Conservation (phyloP, 140 eudicot species). For the Bidens hawaiensis region DNA sequence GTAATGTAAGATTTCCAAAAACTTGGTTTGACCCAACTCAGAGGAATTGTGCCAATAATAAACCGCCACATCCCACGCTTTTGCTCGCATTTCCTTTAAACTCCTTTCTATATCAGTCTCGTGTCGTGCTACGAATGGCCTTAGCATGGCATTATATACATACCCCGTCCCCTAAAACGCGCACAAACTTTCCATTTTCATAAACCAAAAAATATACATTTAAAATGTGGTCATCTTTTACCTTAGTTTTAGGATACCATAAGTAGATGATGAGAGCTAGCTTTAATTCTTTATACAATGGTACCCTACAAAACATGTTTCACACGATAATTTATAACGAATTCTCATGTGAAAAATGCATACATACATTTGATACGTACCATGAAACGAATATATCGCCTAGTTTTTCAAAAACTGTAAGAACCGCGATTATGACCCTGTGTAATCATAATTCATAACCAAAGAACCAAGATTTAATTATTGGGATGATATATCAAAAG, state of each 20-base stretch:
- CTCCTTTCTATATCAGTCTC: slow-evolving; percentile 75
- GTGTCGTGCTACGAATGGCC: slow-evolving; percentile 63
- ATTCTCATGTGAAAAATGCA: slow-evolving; percentile 1
- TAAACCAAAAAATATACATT: neutral
- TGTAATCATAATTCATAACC: slow-evolving; percentile 10
- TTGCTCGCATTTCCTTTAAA: slow-evolving; percentile 53
- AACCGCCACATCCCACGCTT: slow-evolving; percentile 76
- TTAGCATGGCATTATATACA: slow-evolving; percentile 55
- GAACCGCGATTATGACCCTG: slow-evolving; percentile 57
- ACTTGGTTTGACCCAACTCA: slow-evolving; percentile 55
- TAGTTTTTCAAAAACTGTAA: slow-evolving; percentile 49
- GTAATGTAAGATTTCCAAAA: slow-evolving; percentile 53
- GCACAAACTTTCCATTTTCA: slow-evolving; percentile 11
- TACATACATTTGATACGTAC: slow-evolving; percentile 19
- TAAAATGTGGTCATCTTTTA: slow-evolving; percentile 19
- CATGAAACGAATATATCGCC: slow-evolving; percentile 55
- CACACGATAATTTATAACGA: neutral
- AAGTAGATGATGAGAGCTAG: slow-evolving; percentile 75
- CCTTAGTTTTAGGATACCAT: slow-evolving; percentile 96
- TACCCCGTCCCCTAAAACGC: slow-evolving; percentile 64
- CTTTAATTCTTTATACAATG: slow-evolving; percentile 86
- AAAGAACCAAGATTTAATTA: neutral
- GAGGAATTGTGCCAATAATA: slow-evolving; percentile 81
- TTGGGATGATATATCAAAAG: neutral
- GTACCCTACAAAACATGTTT: slow-evolving; percentile 48